Conservation (phyloP, 345 rosid genomes). For the Aethionema arabicum region DNA sequence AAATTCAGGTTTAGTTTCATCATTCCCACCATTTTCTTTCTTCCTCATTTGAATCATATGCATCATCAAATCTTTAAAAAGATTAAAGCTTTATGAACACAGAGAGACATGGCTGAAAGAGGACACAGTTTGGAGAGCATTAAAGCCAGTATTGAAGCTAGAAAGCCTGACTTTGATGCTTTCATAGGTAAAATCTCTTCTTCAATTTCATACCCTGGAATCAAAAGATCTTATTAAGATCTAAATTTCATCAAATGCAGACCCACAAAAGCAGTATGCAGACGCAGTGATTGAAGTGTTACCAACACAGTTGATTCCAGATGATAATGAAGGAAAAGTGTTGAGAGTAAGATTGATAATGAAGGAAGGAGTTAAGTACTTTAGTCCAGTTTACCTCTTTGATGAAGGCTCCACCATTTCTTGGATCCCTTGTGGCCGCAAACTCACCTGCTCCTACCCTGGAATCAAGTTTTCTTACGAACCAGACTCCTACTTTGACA, state of each 20-base stretch:
- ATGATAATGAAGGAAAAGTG: constrained; percentile 88
- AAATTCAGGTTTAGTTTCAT: constrained; percentile 58
- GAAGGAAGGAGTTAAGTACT: constrained; percentile 89
- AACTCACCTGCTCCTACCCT: constrained; percentile 95
- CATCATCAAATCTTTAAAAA: neutral
- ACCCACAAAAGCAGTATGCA: constrained; percentile 92
- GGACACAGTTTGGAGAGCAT: constrained; percentile 99
- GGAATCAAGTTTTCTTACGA: constrained; percentile 87
- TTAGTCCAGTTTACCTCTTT: constrained; percentile 86
- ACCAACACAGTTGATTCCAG: constrained; percentile 85
- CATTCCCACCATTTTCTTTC: neutral
- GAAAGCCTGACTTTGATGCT: constrained; percentile 95
- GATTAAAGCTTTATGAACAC: constrained; percentile 23
- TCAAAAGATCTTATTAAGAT: too few relatives aligned
- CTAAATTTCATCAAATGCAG: constrained; percentile 38
- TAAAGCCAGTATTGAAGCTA: constrained; percentile 93
- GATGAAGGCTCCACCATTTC: constrained; percentile 92
- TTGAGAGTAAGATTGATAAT: constrained; percentile 87
- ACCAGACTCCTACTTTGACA: constrained; percentile 74
- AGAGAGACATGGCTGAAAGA: constrained; percentile 99
- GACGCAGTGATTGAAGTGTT: constrained; percentile 94
- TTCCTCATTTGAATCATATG: too few relatives aligned
- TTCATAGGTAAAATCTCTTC: constrained; percentile 61
- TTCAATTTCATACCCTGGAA: neutral
- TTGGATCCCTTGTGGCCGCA: constrained; percentile 98